Conservation (phyloP, 106 monocot species). For the Apostasia ramifera region DNA sequence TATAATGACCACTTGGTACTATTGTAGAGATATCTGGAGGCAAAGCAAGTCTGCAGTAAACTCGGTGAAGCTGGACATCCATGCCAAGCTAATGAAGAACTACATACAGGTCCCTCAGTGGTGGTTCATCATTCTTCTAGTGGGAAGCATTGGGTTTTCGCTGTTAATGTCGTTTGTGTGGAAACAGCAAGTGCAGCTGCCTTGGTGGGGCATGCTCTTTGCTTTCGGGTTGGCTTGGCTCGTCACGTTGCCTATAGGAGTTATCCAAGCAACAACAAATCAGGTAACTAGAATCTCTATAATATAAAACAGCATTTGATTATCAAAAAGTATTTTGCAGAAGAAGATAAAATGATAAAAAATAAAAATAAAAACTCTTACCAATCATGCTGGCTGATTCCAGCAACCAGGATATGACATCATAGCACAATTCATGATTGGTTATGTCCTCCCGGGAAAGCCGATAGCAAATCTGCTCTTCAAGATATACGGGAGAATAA, state of each 20-base stretch:
- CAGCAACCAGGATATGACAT: conserved; percentile 97
- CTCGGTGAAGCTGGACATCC: conserved; percentile 51
- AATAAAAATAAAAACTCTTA: background rate
- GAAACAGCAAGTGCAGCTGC: conserved; percentile 80
- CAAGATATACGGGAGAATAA: conserved; percentile 85
- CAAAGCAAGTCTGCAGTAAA: conserved; percentile 72
- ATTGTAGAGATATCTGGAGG: conserved; percentile 74
- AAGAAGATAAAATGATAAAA: background rate
- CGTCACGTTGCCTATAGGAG: conserved; percentile 84
- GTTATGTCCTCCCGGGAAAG: conserved; percentile 75
- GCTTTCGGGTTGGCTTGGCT: conserved; percentile 74
- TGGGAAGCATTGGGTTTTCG: conserved; percentile 52
- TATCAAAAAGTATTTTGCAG: no score
- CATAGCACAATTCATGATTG: conserved; percentile 87
- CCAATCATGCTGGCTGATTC: background rate
- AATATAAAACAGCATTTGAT: background rate
- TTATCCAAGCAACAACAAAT: conserved; percentile 90
- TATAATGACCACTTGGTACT: background rate
- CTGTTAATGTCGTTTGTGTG: conserved; percentile 67
- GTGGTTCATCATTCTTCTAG: conserved; percentile 73
- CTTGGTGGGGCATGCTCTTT: conserved; percentile 93
- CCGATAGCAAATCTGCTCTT: conserved; percentile 84
- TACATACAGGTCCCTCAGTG: conserved; percentile 88
- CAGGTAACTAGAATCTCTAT: conserved; percentile 35
- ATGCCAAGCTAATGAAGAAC: conserved; percentile 70